These are phyloP conservation scores for Glebionis coronaria DNA, from an alignment of 129 eudicot species.

Conservation along the genomic window DNA sequence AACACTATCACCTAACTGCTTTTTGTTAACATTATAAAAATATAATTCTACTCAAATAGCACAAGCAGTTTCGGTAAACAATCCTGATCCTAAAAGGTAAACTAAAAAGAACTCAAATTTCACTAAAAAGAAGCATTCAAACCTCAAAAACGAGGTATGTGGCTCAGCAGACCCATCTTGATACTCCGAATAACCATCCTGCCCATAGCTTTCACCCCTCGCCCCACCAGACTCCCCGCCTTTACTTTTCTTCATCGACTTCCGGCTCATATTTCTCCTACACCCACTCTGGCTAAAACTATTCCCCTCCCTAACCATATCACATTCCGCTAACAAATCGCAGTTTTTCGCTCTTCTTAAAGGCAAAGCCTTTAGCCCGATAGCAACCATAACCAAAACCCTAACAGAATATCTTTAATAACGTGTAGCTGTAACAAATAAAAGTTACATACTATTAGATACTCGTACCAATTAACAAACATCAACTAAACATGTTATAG, in stretches of 20 bases:
- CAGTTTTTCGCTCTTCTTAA: constrained; percentile 30
- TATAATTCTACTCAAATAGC: too few species aligned
- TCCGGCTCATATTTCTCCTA: constrained; percentile 55
- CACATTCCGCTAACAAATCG: constrained; percentile 22
- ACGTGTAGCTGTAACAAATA: constrained; percentile 1
- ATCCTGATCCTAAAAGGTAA: too few species aligned
- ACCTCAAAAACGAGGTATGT: constrained; percentile 72
- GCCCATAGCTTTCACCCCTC: constrained; percentile 20
- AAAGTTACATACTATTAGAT: background rate
- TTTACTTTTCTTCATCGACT: constrained; percentile 37
- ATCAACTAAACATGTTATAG: background rate
- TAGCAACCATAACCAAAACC: constrained; percentile 40
- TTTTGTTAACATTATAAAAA: too few species aligned
- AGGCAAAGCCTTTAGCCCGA: constrained; percentile 46
- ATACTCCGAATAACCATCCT: constrained; percentile 31
- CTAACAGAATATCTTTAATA: background rate
- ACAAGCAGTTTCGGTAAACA: too few species aligned
- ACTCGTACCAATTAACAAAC: background rate
- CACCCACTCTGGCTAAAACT: constrained; percentile 33
- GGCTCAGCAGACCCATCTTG: constrained; percentile 30
- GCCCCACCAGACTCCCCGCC: constrained; percentile 39
- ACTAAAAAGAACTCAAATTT: too few species aligned
- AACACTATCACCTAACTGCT: too few species aligned
- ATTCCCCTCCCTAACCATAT: constrained; percentile 31
- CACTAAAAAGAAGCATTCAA: background rate